Evolutionary conservation across 192 early-diverging fungal genomes (phyloP).

Genomic region (Mortierella antarctica): DNA sequence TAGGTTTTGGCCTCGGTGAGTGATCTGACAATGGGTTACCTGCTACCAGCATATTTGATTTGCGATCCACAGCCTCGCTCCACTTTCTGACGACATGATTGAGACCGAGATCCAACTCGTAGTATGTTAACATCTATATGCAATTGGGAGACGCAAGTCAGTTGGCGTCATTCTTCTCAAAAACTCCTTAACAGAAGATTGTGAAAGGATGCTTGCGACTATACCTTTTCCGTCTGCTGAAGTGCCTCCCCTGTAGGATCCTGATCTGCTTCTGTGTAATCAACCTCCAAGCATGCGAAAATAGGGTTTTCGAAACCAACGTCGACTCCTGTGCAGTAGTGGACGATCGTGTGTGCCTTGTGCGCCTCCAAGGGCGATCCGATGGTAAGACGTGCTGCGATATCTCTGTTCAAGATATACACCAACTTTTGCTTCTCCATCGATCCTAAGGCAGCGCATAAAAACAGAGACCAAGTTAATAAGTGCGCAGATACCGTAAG

Average conservation of each 20-base stretch:
- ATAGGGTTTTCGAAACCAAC: constrained; percentile 99
- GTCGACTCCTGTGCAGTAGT: constrained; percentile 89
- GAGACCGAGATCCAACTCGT: constrained; percentile 97
- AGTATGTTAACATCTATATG: constrained; percentile 82
- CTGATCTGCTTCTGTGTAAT: constrained; percentile 84
- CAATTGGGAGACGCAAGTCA: not conserved
- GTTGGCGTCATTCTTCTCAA: not conserved
- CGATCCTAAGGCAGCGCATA: constrained; percentile 63
- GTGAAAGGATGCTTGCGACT: not conserved
- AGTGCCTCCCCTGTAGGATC: constrained; percentile 79
- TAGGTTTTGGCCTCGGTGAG: not conserved
- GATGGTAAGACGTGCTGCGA: constrained; percentile 81
- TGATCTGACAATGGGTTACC: constrained; percentile 26
- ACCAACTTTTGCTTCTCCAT: constrained; percentile 96
- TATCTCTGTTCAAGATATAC: constrained; percentile 96
- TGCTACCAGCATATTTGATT: constrained; percentile 86
- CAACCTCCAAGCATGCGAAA: constrained; percentile 93
- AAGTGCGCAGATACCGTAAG: not conserved
- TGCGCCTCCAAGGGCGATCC: constrained; percentile 97
- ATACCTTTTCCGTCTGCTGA: constrained; percentile 77
- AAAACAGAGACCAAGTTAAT: not conserved
- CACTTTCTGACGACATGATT: constrained; percentile 99
- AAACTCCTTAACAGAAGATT: not conserved
- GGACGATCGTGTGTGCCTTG: constrained; percentile 80
- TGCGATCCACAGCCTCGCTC: constrained; percentile 81